Conservation (phyloP, 306 rosid genomes). For the Cucumis cinereus region DNA sequence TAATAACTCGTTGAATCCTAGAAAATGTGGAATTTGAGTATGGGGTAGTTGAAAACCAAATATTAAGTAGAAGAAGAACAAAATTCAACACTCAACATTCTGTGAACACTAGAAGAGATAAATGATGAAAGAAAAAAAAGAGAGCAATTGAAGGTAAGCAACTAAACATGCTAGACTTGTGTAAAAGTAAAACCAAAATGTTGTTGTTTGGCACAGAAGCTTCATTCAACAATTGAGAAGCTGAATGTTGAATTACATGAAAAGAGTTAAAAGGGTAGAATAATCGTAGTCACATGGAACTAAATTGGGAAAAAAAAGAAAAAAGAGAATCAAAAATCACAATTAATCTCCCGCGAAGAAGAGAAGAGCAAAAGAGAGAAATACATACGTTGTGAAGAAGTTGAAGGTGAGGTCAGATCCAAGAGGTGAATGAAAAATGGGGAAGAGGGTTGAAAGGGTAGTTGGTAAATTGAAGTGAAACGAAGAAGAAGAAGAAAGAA, state of each 20-base stretch:
- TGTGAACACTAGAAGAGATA: not conserved
- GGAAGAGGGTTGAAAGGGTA: not conserved
- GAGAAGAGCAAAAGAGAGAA: not conserved
- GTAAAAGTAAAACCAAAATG: not conserved
- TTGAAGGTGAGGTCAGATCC: not conserved
- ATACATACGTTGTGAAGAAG: not conserved
- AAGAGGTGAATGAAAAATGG: too few species aligned
- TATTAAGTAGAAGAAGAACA: not conserved
- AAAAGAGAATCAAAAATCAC: not conserved
- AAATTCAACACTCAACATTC: not conserved
- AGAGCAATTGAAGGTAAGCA: not conserved
- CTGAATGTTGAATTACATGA: not conserved
- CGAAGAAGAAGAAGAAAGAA: not conserved
- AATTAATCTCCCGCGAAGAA: not conserved
- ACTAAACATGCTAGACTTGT: not conserved
- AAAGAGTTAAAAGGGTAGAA: not conserved
- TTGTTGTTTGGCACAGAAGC: not conserved
- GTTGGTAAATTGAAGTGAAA: not conserved
- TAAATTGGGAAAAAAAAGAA: not conserved
- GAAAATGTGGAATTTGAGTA: conserved; percentile 20
- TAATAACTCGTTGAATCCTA: conserved; percentile 3
- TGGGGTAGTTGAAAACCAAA: not conserved
- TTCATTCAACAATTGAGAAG: not conserved
- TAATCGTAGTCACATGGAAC: not conserved
- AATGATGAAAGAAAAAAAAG: not conserved